Conservation (phyloP, 371 early-diverging fungal genomes). For the Nematocida ironsii region DNA sequence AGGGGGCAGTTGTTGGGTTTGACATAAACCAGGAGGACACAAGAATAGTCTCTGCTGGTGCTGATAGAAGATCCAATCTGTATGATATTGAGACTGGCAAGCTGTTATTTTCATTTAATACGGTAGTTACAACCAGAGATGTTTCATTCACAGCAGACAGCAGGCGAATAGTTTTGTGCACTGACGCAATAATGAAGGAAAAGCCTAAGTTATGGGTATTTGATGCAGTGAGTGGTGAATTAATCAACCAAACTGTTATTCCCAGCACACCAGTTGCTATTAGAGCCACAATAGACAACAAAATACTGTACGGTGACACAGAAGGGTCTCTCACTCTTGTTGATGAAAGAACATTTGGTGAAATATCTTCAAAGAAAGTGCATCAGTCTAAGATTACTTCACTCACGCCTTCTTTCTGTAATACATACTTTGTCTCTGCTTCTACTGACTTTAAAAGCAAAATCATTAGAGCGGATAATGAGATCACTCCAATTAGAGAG, state of each 20-base stretch:
- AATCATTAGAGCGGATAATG: constrained; percentile 77
- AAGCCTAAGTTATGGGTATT: constrained; percentile 78
- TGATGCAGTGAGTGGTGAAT: constrained; percentile 71
- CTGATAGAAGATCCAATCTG: constrained; percentile 83
- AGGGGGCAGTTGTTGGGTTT: constrained; percentile 85
- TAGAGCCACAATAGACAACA: constrained; percentile 77
- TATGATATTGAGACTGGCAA: constrained; percentile 91
- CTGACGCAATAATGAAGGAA: constrained; percentile 87
- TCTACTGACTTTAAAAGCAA: constrained; percentile 89
- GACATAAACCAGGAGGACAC: constrained; percentile 73
- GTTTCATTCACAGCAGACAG: constrained; percentile 84
- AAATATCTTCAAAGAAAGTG: constrained; percentile 71
- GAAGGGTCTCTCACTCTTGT: constrained; percentile 66
- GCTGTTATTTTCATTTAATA: constrained; percentile 79
- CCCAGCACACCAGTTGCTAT: constrained; percentile 82
- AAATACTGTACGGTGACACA: constrained; percentile 76
- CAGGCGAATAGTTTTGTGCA: constrained; percentile 77
- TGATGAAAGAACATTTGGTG: constrained; percentile 66
- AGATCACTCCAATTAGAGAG: constrained; percentile 77
- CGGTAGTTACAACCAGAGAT: constrained; percentile 82
- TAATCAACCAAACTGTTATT: constrained; percentile 73
- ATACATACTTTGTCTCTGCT: constrained; percentile 87
- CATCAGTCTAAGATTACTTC: constrained; percentile 80
- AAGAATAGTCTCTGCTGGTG: constrained; percentile 82
- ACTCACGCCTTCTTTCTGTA: constrained; percentile 83